Conservation (phyloP, 2,329 filamentous ascomycete species). For the Cladosporium halotolerans region DNA sequence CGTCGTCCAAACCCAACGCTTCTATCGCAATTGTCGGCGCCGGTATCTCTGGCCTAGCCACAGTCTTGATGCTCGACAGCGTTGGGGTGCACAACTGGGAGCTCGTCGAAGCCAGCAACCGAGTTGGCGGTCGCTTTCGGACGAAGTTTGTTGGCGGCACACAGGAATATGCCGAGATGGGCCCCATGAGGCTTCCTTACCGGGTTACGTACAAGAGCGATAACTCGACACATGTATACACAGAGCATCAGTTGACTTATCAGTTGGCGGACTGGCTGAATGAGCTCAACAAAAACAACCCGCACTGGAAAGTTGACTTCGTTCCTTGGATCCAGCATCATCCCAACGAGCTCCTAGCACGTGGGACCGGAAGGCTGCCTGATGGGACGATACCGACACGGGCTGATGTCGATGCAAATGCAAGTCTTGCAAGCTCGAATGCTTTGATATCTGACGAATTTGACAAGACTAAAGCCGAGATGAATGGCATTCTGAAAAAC, state of each 20-base stretch:
- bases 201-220: slow-evolving; percentile 40
- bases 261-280: slow-evolving; percentile 56
- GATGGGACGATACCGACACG: slow-evolving; percentile 48
- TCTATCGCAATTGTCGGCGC: slow-evolving; percentile 52
- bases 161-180: slow-evolving; percentile 61
- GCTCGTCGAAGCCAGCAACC: slow-evolving; percentile 54
- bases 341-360: slow-evolving; percentile 45
- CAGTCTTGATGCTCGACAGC: slow-evolving; percentile 41
- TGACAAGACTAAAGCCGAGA: slow-evolving; percentile 11
- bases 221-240: slow-evolving; percentile 51
- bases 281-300: slow-evolving; percentile 47
- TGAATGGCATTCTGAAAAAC: slow-evolving; percentile 9
- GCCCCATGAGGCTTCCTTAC: slow-evolving; percentile 57
- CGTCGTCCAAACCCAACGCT: background rate
- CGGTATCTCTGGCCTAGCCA: slow-evolving; percentile 59
- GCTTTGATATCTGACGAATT: slow-evolving; percentile 4
- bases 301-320: slow-evolving; percentile 48
- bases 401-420: slow-evolving; percentile 41
- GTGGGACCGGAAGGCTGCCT: slow-evolving; percentile 42
- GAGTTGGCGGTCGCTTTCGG: slow-evolving; percentile 59
- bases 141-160: slow-evolving; percentile 55
- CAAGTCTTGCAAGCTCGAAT: slow-evolving; percentile 5
- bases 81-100: slow-evolving; percentile 53
- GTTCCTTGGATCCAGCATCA: slow-evolving; percentile 55
- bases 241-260: slow-evolving; percentile 58